Conservation (phyloP, 129 eudicot genomes). For the Glebionis coronaria region DNA sequence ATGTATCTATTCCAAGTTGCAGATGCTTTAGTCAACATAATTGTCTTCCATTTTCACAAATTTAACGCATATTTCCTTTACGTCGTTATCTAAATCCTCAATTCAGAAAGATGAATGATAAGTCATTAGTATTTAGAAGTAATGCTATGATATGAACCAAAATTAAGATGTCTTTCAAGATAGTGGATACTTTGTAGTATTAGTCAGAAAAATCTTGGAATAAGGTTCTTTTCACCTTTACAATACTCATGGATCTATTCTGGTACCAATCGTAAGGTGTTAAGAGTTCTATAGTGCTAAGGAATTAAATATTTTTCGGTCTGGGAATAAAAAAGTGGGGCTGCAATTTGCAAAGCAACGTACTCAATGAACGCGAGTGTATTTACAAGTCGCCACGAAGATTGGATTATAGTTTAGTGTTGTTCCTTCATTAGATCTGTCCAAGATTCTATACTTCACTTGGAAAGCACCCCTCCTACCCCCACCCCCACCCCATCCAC, state of each 20-base stretch:
- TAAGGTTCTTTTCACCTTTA: constrained; percentile 69
- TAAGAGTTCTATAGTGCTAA: constrained; percentile 47
- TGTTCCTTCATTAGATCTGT: constrained; percentile 35
- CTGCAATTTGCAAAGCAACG: constrained; percentile 18
- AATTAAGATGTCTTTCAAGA: constrained; percentile 30
- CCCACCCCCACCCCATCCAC: constrained; percentile 25
- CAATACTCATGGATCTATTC: constrained; percentile 76
- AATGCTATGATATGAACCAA: constrained; percentile 2
- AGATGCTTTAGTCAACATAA: constrained; percentile 88
- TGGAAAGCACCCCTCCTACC: constrained; percentile 38
- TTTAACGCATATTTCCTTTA: constrained; percentile 22
- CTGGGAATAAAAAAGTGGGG: constrained; percentile 47
- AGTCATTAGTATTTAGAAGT: constrained; percentile 4
- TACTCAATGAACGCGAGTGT: constrained; percentile 37
- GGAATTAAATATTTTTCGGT: constrained; percentile 35
- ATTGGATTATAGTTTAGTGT: constrained; percentile 25
- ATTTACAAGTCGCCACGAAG: constrained; percentile 42
- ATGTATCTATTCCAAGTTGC: constrained; percentile 49
- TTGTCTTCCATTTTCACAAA: constrained; percentile 35
- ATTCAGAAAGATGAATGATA: constrained; percentile 21
- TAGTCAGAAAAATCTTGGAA: constrained; percentile 62
- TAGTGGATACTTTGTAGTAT: constrained; percentile 44
- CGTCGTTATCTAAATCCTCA: constrained; percentile 21
- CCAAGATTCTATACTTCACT: constrained; percentile 75
- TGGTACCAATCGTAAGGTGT: constrained; percentile 74